These are phyloP conservation scores for Pharnaceum exiguum DNA, from an alignment of 148 eudicot species.

Conservation along the genomic window DNA sequence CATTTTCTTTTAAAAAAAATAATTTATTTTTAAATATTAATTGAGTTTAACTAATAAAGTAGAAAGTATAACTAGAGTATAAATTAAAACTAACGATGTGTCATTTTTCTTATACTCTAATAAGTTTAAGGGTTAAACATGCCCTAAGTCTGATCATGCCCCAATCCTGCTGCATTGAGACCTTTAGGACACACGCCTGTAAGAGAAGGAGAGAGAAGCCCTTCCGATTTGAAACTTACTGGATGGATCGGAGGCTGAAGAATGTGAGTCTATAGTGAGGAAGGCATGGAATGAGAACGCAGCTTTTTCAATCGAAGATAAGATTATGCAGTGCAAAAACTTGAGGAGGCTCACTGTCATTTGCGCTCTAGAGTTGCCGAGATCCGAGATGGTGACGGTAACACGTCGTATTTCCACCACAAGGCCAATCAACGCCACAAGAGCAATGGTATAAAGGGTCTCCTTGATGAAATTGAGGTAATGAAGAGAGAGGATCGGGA, in stretches of 20 bases:
- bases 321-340: not conserved
- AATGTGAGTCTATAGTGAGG: not conserved
- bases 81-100: too few relatives aligned
- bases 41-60: too few relatives aligned
- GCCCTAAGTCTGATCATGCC: not conserved
- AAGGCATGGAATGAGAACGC: not conserved
- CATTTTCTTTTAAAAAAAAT: too few relatives aligned
- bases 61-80: too few relatives aligned
- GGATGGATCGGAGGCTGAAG: not conserved
- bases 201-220: not conserved
- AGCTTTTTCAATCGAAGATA: not conserved
- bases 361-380: not conserved
- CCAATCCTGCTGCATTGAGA: not conserved
- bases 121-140: too few relatives aligned
- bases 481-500: not conserved
- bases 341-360: not conserved
- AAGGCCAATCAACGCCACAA: not conserved
- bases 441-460: not conserved
- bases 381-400: not conserved
- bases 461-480: not conserved
- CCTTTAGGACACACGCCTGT: not conserved
- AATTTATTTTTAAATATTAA: too few relatives aligned
- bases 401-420: not conserved
- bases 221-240: not conserved
- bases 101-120: too few relatives aligned